Base-by-base conservation (phyloP, 1,284 basidiomycete genomes). In the Heterobasidion occidentale region DNA sequence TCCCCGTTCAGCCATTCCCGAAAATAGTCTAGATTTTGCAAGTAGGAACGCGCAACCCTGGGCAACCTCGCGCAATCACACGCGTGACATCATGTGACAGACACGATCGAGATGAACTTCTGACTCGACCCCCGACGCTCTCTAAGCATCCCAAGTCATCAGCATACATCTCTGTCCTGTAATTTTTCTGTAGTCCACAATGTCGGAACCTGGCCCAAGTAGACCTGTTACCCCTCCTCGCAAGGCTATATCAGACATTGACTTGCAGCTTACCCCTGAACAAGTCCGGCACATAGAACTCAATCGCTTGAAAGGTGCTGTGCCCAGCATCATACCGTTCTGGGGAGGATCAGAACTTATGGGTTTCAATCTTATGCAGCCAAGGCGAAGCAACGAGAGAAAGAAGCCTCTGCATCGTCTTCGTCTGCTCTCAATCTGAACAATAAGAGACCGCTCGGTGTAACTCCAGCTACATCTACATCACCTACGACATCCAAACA, bases 401-500 rank as follows among this genome's bases (percentile, higher is more conserved):
- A 73, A 20, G 82, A 83, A 4, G 76, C 71, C 1, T 74, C 71
- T 3, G 69, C 67, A 20, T 74, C 76, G 53, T 63, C 64, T 2
- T 81, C 76, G 57, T 86, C 85, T 1, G 46, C 58, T 12, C 56
- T 56, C 3, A 73, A 72, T 59, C 60, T 56, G 9, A 69, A 73
- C 50, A 65, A 64, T 58, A 73, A 73, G 55, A 65, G 71, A 6
- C 67, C 70, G 2, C 59, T 71, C 1, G 62, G 59, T 9, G 67
- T 72, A n/a, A 62, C 65, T 2, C 74, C 83, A 46, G 79, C 79
- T 12, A 70, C 67, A 9, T 85, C 85, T 20, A 79, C 73, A 6
- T 84, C 86, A 14, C 80, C 85, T 0, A 86, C 88, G 7, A 77
- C 70, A 1, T 71, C 79, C 3, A 66, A 65, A 1, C 74, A 77